Conservation (phyloP, 108 stramenopile genomes). For the Cafeteria roenbergensis region DNA sequence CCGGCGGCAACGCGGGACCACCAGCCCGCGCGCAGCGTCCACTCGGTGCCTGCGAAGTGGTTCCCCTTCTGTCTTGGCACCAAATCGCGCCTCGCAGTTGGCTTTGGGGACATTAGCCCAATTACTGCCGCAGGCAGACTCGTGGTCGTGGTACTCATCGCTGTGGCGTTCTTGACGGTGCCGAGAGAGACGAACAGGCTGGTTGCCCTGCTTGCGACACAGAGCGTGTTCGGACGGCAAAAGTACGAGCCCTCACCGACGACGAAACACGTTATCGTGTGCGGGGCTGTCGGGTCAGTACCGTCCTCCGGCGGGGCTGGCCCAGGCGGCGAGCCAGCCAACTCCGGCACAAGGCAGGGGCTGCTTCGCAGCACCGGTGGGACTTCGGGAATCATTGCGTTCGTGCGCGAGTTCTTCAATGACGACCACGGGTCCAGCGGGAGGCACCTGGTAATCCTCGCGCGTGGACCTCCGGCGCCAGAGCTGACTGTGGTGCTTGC, state of each 20-base stretch:
- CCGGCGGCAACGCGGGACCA: too few relatives aligned
- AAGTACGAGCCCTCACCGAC: not conserved
- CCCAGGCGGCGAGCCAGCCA: too few relatives aligned
- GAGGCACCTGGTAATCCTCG: constrained; percentile 10
- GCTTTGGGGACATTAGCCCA: constrained; percentile 10
- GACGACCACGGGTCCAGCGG: constrained; percentile 12
- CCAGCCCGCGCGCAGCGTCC: too few relatives aligned
- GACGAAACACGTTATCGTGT: constrained; percentile 2
- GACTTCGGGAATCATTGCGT: not conserved
- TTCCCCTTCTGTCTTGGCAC: too few relatives aligned
- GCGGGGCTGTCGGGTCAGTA: not conserved
- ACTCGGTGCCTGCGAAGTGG: too few relatives aligned
- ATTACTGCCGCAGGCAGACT: constrained; percentile 3
- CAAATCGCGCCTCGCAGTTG: too few relatives aligned
- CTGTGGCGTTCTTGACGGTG: not conserved
- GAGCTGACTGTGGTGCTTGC: not conserved
- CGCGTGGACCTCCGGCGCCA: not conserved
- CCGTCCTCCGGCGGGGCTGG: too few relatives aligned
- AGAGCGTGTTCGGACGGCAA: not conserved
- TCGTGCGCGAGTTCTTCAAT: constrained; percentile 13
- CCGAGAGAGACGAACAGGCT: constrained; percentile 9
- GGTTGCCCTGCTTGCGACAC: not conserved
- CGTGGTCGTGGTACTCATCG: not conserved
- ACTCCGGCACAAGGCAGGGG: too few relatives aligned
- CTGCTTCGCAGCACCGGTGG: not conserved